Base-by-base conservation (phyloP, 2,329 filamentous ascomycete genomes). In the Ophiosphaerella korrae region DNA sequence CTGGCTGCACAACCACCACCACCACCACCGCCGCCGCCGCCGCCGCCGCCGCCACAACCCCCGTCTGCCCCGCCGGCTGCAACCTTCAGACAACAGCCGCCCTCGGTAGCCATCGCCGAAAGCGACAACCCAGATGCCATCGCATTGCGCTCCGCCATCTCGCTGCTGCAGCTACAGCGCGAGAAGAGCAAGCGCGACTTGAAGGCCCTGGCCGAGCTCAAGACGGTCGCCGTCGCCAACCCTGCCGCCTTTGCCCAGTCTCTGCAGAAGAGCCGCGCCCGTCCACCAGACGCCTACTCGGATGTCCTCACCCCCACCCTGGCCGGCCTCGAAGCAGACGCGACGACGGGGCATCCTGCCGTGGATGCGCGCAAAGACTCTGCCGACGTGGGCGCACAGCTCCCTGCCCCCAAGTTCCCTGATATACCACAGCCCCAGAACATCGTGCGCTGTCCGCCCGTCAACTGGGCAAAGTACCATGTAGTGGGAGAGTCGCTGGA, bases 391-490 rank as follows among this genome's bases (percentile, higher is more conserved):
- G 57, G 64, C 7, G 32, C 45, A 13, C 44, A 49, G 14, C n/a
- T 53, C 26, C 47, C 57, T 5, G 52, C 56, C 16, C 18, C 55
- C 13, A 54, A 61, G 23, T 92, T 92, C 77, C 78, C 83, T 2
- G 77, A 76, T 14, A 82, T 97, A 12, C 92, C 92, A 0, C 82
- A 82, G 12, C 85, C 89, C 6, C 93, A 97, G 72, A 89, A 89
- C 61, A 79, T 97, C 1, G 87, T 95, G 23, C 86, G 92, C 35
- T 91, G 88, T 76, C 93, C 93, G 7, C 88, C 90, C 7, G 87
- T 97, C 67, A 96, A 97, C 77, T 97, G 93, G 93, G 85, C 87
- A 11, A 92, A 96, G 69, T 97, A 97, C 73, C 90, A 90, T 62
- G 82, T 97, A n/a, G 86, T 94, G 3, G 92, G 91, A 42, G 88